A percentile compares a stretch with the other conserved stretches of the same genome.
These are phyloP conservation scores for Aurinia saxatilis DNA, from an alignment of 345 rosid species.

Conservation along the genomic window DNA sequence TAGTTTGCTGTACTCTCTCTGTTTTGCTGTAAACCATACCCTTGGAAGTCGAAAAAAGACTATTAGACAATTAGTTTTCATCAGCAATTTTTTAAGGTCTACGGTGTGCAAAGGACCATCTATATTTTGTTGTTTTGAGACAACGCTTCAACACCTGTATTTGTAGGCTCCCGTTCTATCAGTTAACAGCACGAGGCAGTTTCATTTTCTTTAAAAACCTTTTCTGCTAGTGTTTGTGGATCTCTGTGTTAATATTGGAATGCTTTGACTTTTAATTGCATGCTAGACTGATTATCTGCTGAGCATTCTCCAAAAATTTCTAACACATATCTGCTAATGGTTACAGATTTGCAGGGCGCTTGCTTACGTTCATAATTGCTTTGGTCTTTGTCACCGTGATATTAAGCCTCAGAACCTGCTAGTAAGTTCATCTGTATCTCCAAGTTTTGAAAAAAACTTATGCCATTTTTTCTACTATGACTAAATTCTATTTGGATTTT, in stretches of 20 bases:
- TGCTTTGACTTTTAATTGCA: not conserved
- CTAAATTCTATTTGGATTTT: not conserved
- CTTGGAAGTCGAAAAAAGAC: no score
- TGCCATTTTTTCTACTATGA: constrained; percentile 1
- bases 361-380: constrained; percentile 75
- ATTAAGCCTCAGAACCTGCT: constrained; percentile 93
- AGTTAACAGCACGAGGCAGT: not conserved
- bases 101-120: not conserved
- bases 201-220: not conserved
- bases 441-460: not conserved
- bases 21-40: no score
- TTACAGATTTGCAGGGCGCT: constrained; percentile 96
- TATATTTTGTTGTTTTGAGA: not conserved
- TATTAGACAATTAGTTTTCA: not conserved
- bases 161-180: not conserved
- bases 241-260: not conserved
- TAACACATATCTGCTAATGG: constrained; percentile 20
- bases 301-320: not conserved
- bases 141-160: not conserved
- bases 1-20: no score
- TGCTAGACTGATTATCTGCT: not conserved
- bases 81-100: not conserved
- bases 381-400: constrained; percentile 91
- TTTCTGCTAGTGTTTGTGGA: not conserved
- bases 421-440: constrained; percentile 37